A percentile compares a stretch with the other conserved stretches of the same genome.
phyloP scores from a whole-genome alignment of 2,329 filamentous ascomycete genomes.

The Ambrosiella cleistominuta region DNA sequence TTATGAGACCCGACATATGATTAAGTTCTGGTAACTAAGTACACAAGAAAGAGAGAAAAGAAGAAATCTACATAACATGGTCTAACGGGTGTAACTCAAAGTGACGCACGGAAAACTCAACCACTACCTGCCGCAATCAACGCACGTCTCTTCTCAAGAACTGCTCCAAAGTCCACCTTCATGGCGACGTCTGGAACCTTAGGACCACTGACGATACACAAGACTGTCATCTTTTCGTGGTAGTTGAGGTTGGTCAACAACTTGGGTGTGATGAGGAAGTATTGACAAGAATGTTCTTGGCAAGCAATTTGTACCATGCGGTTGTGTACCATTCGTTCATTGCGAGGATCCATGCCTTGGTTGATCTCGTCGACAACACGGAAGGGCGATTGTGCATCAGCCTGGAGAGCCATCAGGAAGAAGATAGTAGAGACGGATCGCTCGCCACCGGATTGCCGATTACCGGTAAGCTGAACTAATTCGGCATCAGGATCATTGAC shows the following conservation, averaged over 20 bases:
- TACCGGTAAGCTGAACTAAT: constrained; percentile 46
- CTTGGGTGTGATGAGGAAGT: constrained; percentile 97
- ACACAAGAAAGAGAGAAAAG: too few relatives aligned
- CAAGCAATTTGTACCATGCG: constrained; percentile 98
- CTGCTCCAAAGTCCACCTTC: constrained; percentile 31
- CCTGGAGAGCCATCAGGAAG: constrained; percentile 95
- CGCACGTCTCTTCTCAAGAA: constrained; percentile 27
- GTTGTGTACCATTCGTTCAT: constrained; percentile 94
- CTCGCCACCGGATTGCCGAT: constrained; percentile 91
- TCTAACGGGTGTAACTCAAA: background rate
- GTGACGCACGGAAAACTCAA: background rate
- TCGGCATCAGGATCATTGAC: constrained; percentile 12
- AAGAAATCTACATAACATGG: background rate
- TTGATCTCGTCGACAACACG: constrained; percentile 99
- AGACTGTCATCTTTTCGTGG: constrained; percentile 75
- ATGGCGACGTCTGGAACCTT: constrained; percentile 39
- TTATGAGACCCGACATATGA: background rate
- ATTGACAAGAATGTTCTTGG: constrained; percentile 59
- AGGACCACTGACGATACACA: constrained; percentile 86
- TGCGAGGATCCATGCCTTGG: constrained; percentile 96
- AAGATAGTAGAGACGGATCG: constrained; percentile 94
- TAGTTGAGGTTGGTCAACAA: constrained; percentile 72
- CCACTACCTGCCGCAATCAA: constrained; percentile 20
- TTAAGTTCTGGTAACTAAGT: too few relatives aligned
- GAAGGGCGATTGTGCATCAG: constrained; percentile 84